Evolutionary conservation across 202 grass and related monocot species (phyloP), one percentile per base, ranked within the genome.

Genomic region (Panicum virgatum): DNA sequence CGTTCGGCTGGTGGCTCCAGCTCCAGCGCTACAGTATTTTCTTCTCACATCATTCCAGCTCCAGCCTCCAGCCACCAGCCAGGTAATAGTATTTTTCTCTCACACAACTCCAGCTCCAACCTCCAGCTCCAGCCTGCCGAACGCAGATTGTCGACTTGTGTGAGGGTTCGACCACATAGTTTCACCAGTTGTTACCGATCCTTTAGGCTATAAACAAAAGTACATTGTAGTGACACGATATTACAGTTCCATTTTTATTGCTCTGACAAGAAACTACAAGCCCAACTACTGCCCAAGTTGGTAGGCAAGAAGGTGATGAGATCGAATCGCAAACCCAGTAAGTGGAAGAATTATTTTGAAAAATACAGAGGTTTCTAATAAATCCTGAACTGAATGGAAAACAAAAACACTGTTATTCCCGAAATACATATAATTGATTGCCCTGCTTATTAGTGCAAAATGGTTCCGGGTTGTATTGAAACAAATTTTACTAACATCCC

Each of bases 131-230:
- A n/a, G n/a, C n/a, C n/a, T n/a, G n/a, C n/a, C n/a, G n/a, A n/a
- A n/a, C n/a, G n/a, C n/a, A n/a, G n/a, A n/a, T n/a, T 56, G 32
- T 45, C 16, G 72, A 64, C 56, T 77, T 77, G 46, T 63, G 56
- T 66, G 66, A 75, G 52, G 1, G 30, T 72, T 89, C 48, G 10
- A 23, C 53, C 81, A 44, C 46, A 66, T 76, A 70, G 54, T 36
- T 62, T 39, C 43, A 71, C 18, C 8, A 70, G 68, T 6, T 51
- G 69, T 50, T 68, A 46, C 32, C 0, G 26, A 18, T 16, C 26
- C 67, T 70, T 53, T 53, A 60, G 50, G 16, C 60, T 60, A 68
- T 39, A 26, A 61, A 80, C 29, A 37, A 27, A 51, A 54, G 45
- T n/a, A 54, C 62, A 71, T 75, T 30, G 25, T 61, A 61, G 46